Evolutionary conservation across 2,329 filamentous ascomycete genomes (phyloP).

Genomic region (Paraconiothyrium brasiliense): DNA sequence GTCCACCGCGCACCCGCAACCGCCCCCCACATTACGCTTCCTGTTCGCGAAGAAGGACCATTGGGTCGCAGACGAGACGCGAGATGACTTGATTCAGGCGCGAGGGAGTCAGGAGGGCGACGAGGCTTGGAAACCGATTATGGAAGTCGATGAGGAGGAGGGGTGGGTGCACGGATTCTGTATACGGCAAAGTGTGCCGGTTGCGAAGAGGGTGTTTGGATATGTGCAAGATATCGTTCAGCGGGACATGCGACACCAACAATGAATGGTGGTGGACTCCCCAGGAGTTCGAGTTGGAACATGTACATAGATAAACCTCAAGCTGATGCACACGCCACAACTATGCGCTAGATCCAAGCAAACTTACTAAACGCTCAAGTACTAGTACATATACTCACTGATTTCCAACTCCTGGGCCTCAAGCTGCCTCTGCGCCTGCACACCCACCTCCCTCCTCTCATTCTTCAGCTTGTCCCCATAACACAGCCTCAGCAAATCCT

Average conservation of each 20-base stretch:
- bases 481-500: conserved; percentile 53
- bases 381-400: conserved; percentile 72
- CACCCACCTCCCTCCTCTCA: conserved; percentile 70
- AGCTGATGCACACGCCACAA: too few relatives aligned
- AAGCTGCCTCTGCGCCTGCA: conserved; percentile 73
- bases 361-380: too few relatives aligned
- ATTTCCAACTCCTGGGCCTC: conserved; percentile 75
- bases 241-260: conserved; percentile 22
- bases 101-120: conserved; percentile 43
- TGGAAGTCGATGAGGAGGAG: conserved; percentile 42
- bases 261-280: too few relatives aligned
- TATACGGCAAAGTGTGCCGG: conserved; percentile 57
- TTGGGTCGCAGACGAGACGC: conserved; percentile 68
- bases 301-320: too few relatives aligned
- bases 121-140: conserved; percentile 28
- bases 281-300: too few relatives aligned
- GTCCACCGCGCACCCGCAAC: conserved; percentile 34
- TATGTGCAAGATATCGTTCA: conserved; percentile 58
- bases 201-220: conserved; percentile 61
- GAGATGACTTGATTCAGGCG: conserved; percentile 62
- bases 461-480: conserved; percentile 65
- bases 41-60: conserved; percentile 69
- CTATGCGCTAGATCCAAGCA: not conserved
- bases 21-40: conserved; percentile 62
- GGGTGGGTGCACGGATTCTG: conserved; percentile 69